phyloP scores from a whole-genome alignment of 2,329 filamentous ascomycete species.

The Penicillium hesseltinei region DNA sequence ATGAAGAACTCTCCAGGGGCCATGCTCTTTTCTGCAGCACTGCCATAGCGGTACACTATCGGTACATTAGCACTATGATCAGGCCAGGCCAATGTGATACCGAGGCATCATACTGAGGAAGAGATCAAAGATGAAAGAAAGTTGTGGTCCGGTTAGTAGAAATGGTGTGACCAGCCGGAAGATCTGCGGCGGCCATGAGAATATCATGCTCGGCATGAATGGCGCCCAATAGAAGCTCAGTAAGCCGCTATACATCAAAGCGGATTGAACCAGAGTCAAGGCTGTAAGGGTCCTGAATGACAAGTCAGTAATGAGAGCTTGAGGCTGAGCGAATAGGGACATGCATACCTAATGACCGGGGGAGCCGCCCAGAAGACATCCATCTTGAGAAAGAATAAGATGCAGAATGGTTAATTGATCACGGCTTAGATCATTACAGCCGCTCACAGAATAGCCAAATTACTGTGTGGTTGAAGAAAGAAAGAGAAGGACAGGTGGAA shows the following conservation, averaged over 20 bases:
- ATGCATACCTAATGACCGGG: conserved; percentile 62
- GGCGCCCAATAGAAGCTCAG: conserved; percentile 53
- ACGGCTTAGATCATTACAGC: conserved; percentile 15
- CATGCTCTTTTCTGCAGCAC: conserved; percentile 68
- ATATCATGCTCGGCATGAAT: conserved; percentile 53
- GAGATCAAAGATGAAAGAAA: conserved; percentile 67
- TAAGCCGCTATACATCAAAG: conserved; percentile 59
- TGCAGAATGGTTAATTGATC: conserved; percentile 15
- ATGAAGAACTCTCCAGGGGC: conserved; percentile 75
- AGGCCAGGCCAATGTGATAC: conserved; percentile 17
- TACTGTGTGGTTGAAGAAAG: conserved; percentile 7
- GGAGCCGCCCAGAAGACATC: conserved; percentile 65
- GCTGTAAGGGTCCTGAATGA: conserved; percentile 65
- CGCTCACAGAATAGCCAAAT: conserved; percentile 4
- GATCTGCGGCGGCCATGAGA: conserved; percentile 58
- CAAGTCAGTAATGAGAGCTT: conserved; percentile 45
- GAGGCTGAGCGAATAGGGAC: conserved; percentile 9
- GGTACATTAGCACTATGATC: conserved; percentile 32
- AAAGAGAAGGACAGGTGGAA: conserved; percentile 18
- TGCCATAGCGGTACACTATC: conserved; percentile 72
- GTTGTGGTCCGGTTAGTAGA: conserved; percentile 54
- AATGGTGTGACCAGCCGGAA: conserved; percentile 61
- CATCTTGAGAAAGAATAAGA: conserved; percentile 39
- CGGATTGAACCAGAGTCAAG: conserved; percentile 61
- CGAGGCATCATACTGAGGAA: conserved; percentile 60